Conservation (phyloP, 176 grass and related monocot genomes). For the Cenchrus americanus region DNA sequence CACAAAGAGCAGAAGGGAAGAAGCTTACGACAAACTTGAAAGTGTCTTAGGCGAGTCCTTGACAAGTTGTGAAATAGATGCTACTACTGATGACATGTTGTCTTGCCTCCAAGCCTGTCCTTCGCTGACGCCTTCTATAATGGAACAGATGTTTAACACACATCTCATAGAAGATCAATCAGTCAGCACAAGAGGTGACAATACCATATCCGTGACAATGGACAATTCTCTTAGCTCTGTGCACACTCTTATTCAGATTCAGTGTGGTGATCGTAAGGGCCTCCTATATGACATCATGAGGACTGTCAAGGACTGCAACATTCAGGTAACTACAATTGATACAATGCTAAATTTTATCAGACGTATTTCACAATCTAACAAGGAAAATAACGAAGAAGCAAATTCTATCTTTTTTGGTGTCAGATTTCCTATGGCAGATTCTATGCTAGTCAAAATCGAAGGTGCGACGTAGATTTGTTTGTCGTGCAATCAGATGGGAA, state of each 20-base stretch:
- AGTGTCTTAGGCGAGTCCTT: constrained; percentile 64
- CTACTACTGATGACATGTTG: constrained; percentile 52
- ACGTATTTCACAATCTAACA: neutral
- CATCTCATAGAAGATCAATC: constrained; percentile 54
- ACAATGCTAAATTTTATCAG: neutral
- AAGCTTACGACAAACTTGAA: constrained; percentile 59
- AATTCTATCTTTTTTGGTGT: constrained; percentile 16
- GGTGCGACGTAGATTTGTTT: constrained; percentile 79
- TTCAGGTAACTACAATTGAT: constrained; percentile 67
- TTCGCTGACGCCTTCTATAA: constrained; percentile 36
- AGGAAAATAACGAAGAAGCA: neutral
- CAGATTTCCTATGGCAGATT: constrained; percentile 73
- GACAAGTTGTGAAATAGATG: constrained; percentile 67
- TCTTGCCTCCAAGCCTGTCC: constrained; percentile 55
- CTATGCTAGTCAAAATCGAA: constrained; percentile 63
- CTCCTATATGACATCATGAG: constrained; percentile 87
- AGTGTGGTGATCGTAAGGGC: constrained; percentile 70
- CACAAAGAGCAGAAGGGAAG: constrained; percentile 71
- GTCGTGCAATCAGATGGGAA: constrained; percentile 70
- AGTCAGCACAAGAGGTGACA: neutral
- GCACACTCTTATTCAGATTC: constrained; percentile 86
- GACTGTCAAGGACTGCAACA: constrained; percentile 82
- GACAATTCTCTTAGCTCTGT: constrained; percentile 75
- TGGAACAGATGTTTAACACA: constrained; percentile 53
- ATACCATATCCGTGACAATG: constrained; percentile 48